Evolutionary conservation across 148 eudicot genomes (phyloP), one percentile per base, ranked within the genome.

Genomic region (Chenopodium quinoa): DNA sequence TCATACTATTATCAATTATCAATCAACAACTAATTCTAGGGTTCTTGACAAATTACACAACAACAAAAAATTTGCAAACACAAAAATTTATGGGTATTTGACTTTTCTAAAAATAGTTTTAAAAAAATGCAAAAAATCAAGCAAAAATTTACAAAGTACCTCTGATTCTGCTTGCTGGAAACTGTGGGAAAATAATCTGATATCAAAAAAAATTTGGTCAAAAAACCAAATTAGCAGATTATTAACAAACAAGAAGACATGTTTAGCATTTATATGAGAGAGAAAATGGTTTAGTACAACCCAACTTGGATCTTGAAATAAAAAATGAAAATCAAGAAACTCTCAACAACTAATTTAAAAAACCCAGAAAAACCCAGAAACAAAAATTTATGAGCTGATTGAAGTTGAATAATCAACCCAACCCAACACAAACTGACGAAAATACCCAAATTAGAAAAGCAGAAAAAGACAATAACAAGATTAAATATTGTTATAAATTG

Each of bases 261-360:
- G 82, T 46, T 64, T 47, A 75, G 78, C 47, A 80, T 27, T 68
- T 22, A 72, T 20, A 32, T 22, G 70, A 37, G 56, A 60, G 7
- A 46, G 70, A 71, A 80, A 29, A 52, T 50, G 46, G 25, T 27
- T 31, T 12, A 40, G 22, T 40, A 65, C 34, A 34, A 63, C 75
- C 12, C 86, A 71, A 84, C 82, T 81, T 78, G 82, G 76, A 27
- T 78, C 75, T 66, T 81, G 74, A 72, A 81, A 81, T 85, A 31
- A 81, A 54, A 50, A 81, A 50, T 40, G 44, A 17, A n/a, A 60
- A 77, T 16, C 63, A n/a, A 71, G 34, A 23, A 75, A 6, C 22
- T 46, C 60, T 78, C 82, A 81, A 68, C 76, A 78, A 73, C 79
- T 73, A 77, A 80, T 75, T 79, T 71, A 73, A 27, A 47, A 84